Conservation (phyloP, 306 rosid genomes). For the Ziziphus jujuba region DNA sequence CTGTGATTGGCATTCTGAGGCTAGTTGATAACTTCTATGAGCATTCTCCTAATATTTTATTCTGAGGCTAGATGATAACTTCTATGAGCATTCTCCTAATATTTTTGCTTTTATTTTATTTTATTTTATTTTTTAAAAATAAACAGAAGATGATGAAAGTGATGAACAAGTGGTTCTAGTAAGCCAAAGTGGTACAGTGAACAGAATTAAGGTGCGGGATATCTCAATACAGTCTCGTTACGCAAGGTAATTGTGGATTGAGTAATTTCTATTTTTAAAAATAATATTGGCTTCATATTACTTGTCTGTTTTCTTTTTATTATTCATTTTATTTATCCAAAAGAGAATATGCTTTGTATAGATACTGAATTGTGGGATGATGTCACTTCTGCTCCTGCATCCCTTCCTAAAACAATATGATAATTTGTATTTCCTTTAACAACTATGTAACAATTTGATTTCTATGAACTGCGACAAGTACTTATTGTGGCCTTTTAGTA, state of each 20-base stretch:
- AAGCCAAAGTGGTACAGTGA: constrained; percentile 95
- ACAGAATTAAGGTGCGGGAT: constrained; percentile 94
- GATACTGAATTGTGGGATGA: too few relatives aligned
- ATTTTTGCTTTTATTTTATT: too few relatives aligned
- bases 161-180: constrained; percentile 98
- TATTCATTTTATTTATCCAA: too few relatives aligned
- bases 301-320: too few relatives aligned
- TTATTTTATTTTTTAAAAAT: background rate
- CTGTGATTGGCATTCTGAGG: background rate
- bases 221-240: constrained; percentile 91
- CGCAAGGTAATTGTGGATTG: constrained; percentile 61
- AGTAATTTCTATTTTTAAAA: background rate
- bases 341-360: too few relatives aligned
- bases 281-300: background rate
- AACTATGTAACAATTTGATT: background rate
- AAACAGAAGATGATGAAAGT: constrained; percentile 91
- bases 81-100: background rate
- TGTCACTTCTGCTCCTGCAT: background rate
- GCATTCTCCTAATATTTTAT: background rate
- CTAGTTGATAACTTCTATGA: background rate
- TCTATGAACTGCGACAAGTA: background rate
- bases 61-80: constrained; percentile 1
- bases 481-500: background rate
- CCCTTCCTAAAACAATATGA: background rate
- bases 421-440: background rate